Evolutionary conservation across 2,329 filamentous ascomycete species (phyloP), one percentile per base, ranked within the genome.

Genomic region (Endothia cerciana): DNA sequence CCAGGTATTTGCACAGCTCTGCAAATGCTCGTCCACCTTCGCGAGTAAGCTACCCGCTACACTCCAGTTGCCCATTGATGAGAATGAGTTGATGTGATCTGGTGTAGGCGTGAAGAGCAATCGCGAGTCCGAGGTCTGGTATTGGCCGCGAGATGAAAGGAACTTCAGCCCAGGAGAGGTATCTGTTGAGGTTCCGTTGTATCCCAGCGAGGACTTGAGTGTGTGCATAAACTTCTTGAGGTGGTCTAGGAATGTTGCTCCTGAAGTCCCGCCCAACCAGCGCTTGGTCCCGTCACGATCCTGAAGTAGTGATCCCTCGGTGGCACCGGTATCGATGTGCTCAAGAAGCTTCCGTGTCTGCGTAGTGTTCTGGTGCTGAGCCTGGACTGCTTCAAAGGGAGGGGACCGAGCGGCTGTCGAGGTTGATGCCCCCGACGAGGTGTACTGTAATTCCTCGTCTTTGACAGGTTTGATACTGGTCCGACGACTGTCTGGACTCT

Each of bases 241-340:
- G 22, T 80, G 74, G 65, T 85, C 82, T 5, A 84, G 77, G 62
- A 84, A 84, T 1, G 79, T 82, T 13, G 81, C 80, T 19, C 81
- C 82, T 28, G 82, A 83, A 8, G 82, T 83, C 70, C 80, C 80
- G 47, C 83, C 83, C 2, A 82, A 77, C 70, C 81, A 84, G 15
- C 81, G 79, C 1, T 77, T 73, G 30, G 77, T 80, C 30, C 81
- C 81, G 55, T 80, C 77, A 3, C 74, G 72, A 66, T 85, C 82
- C 33, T 78, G 75, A 6, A 85, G 76, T 22, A 82, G 72, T 25
- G 79, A 76, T 8, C 80, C 81, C n/a, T 80, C 76, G 5, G 69
- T 70, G 41, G 70, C 58, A 22, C 60, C 57, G 8, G 55, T 53
- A 25, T 56, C 36, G 1, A 62, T 25, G 58, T n/a, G 19, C 8